A percentile compares a stretch with the other conserved stretches of the same genome.
Conservation (phyloP, 345 rosid genomes). For the Syzygium aromaticum region DNA sequence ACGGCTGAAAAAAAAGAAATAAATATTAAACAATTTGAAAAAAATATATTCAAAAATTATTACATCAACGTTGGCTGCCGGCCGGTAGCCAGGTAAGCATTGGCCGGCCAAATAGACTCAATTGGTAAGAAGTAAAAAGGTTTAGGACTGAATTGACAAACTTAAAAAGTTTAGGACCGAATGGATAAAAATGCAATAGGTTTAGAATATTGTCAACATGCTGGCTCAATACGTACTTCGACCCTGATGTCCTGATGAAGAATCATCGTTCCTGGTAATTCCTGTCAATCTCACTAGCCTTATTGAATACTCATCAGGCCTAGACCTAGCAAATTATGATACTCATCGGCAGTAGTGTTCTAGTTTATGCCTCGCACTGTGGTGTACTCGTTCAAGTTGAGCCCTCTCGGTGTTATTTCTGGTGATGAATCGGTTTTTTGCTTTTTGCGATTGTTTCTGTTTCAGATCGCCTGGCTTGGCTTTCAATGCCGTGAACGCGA, state of each 20-base stretch:
- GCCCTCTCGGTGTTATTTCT: background rate
- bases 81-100: too few species aligned
- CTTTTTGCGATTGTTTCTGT: background rate
- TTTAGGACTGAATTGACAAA: too few species aligned
- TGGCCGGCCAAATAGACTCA: too few species aligned
- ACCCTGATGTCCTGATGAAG: background rate
- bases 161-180: too few species aligned
- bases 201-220: too few species aligned
- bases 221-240: background rate
- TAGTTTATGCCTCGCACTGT: background rate
- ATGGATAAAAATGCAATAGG: too few species aligned
- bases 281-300: background rate
- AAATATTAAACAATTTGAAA: too few species aligned
- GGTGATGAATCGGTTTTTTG: background rate
- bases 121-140: too few species aligned
- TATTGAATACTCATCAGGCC: background rate
- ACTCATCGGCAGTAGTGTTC: background rate
- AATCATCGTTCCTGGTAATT: background rate
- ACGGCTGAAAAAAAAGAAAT: too few species aligned
- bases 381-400: background rate
- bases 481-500: slow-evolving; percentile 1
- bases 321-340: background rate
- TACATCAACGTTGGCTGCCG: too few species aligned
- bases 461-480: slow-evolving; percentile 20
- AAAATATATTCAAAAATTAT: too few species aligned